Conservation (phyloP, 2,329 filamentous ascomycete species). For the Hypoxylon sp. region DNA sequence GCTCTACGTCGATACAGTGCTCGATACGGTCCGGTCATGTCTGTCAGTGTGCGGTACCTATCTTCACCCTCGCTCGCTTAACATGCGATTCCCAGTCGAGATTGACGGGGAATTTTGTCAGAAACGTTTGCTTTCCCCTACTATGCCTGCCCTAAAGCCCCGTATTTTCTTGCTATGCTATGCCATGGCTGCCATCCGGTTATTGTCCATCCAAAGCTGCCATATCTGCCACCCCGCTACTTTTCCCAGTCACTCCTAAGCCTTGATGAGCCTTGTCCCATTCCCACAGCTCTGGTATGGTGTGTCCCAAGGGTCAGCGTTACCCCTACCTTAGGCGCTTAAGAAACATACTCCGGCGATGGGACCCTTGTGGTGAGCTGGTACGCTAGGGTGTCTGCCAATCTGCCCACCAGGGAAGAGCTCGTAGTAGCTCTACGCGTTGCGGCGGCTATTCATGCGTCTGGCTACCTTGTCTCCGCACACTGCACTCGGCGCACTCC, state of each 20-base stretch:
- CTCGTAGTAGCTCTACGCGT: constrained; percentile 22
- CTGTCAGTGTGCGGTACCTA: constrained; percentile 31
- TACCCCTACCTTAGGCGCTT: constrained; percentile 42
- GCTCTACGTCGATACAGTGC: constrained; percentile 35
- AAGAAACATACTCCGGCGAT: constrained; percentile 32
- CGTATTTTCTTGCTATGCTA: constrained; percentile 35
- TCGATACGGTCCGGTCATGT: constrained; percentile 27
- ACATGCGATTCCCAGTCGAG: constrained; percentile 38
- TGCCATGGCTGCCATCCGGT: constrained; percentile 18
- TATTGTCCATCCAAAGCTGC: constrained; percentile 32
- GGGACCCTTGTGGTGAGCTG: constrained; percentile 22
- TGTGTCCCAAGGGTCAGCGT: constrained; percentile 28
- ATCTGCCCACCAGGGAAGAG: constrained; percentile 35
- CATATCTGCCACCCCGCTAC: constrained; percentile 39
- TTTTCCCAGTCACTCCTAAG: constrained; percentile 29
- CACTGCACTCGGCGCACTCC: constrained; percentile 37
- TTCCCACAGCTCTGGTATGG: constrained; percentile 32
- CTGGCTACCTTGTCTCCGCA: constrained; percentile 38
- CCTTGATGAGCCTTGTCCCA: constrained; percentile 40
- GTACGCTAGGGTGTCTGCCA: constrained; percentile 36
- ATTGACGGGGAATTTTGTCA: constrained; percentile 35
- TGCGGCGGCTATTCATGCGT: constrained; percentile 47
- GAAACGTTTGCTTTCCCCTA: constrained; percentile 33
- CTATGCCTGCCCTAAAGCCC: constrained; percentile 40
- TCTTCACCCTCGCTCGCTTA: constrained; percentile 38